Conservation (phyloP, 148 eudicot species). For the Rhododendron vialii region DNA sequence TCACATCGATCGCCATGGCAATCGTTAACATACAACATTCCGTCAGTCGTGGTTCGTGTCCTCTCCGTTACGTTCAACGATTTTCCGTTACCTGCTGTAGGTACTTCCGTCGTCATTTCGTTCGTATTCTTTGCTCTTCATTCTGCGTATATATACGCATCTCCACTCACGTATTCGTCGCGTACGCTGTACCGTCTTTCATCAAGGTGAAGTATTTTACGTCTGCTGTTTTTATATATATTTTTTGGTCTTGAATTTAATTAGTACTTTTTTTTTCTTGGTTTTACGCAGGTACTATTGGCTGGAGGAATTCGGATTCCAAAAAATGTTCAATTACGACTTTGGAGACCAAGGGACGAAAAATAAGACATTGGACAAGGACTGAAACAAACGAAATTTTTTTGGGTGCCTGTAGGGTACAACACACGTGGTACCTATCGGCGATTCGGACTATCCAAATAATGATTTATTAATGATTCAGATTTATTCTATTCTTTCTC, state of each 20-base stretch:
- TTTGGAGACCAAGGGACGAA: background rate
- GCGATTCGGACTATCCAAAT: no score
- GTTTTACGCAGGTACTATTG: background rate
- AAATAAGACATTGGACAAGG: background rate
- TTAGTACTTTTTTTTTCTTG: background rate
- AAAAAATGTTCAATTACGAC: background rate
- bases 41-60: background rate
- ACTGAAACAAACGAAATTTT: background rate
- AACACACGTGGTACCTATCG: no score
- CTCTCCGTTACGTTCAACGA: background rate
- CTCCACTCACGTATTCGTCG: background rate
- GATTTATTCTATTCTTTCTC: no score
- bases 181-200: background rate
- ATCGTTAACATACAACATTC: background rate
- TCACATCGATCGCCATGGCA: background rate
- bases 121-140: background rate
- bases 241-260: background rate
- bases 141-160: no score
- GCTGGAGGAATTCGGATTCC: background rate
- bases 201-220: constrained; percentile 2
- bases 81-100: no score
- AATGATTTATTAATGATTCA: no score
- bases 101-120: background rate
- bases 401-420: no score
- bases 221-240: background rate